Conservation (phyloP, 192 early-diverging fungal genomes). For the Linnemannia schmuckeri region DNA sequence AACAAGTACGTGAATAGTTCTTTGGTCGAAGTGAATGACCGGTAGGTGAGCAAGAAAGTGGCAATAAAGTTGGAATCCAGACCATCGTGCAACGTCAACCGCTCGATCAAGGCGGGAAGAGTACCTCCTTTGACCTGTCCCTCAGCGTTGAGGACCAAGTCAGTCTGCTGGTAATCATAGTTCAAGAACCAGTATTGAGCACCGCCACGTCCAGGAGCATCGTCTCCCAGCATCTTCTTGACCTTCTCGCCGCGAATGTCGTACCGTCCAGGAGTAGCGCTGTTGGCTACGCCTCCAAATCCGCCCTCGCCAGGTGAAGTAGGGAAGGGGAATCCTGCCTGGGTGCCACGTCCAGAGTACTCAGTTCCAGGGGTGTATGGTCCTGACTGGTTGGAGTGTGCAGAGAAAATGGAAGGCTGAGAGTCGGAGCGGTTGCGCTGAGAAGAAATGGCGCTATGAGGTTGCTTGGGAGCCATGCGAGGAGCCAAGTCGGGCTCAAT, state of each 20-base stretch:
- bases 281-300: conserved; percentile 20
- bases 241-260: conserved; percentile 35
- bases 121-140: conserved; percentile 94
- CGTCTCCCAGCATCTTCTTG: conserved; percentile 69
- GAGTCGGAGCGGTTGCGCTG: conserved; percentile 43
- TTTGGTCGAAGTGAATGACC: conserved; percentile 87
- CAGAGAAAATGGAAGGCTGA: conserved; percentile 48
- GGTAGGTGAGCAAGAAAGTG: conserved; percentile 97
- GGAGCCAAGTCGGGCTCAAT: conserved; percentile 48
- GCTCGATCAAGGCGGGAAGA: conserved; percentile 84
- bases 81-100: conserved; percentile 91
- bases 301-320: conserved; percentile 33
- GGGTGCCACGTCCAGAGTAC: conserved; percentile 39
- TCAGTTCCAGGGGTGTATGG: conserved; percentile 38
- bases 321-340: conserved; percentile 67
- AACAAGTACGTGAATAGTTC: conserved; percentile 84
- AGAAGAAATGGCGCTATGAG: background rate
- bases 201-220: conserved; percentile 53
- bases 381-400: conserved; percentile 20
- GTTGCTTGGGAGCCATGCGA: conserved; percentile 3
- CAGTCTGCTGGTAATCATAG: conserved; percentile 80
- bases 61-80: conserved; percentile 86
- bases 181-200: conserved; percentile 82
- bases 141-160: conserved; percentile 87
- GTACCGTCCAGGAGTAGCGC: conserved; percentile 54